phyloP scores from a whole-genome alignment of 495 filamentous ascomycete species.

The Penicillium verhagenii region DNA sequence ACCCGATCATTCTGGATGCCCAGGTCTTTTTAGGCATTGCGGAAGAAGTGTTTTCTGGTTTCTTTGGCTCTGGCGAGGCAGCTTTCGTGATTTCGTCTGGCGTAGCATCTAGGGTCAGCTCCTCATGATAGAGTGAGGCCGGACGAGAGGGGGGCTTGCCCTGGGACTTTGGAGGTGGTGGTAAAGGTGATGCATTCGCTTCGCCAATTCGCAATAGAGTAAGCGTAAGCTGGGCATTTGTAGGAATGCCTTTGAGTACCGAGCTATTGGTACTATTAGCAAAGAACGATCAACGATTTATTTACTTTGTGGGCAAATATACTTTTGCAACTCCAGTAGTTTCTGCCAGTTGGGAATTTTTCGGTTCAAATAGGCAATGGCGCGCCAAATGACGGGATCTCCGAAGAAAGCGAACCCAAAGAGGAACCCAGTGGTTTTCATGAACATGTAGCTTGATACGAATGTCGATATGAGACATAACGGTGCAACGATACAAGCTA shows the following conservation, averaged over 20 bases:
- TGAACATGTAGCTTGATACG: conserved; percentile 66
- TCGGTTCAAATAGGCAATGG: conserved; percentile 60
- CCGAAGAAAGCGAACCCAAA: conserved; percentile 75
- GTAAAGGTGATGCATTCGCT: conserved; percentile 74
- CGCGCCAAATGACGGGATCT: conserved; percentile 67
- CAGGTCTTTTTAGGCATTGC: conserved; percentile 33
- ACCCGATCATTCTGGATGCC: conserved; percentile 54
- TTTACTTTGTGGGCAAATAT: conserved; percentile 13
- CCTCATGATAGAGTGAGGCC: conserved; percentile 32
- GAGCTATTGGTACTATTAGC: conserved; percentile 42
- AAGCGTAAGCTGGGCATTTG: conserved; percentile 80
- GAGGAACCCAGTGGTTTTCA: conserved; percentile 61
- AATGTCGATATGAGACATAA: conserved; percentile 58
- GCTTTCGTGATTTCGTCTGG: conserved; percentile 52
- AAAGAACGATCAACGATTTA: not conserved
- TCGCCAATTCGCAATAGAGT: conserved; percentile 84
- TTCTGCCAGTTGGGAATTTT: conserved; percentile 75
- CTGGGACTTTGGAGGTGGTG: conserved; percentile 65
- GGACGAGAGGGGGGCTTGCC: conserved; percentile 49
- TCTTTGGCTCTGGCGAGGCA: conserved; percentile 15
- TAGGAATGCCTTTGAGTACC: conserved; percentile 78
- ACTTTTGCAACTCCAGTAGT: conserved; percentile 67
- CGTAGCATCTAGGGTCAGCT: conserved; percentile 45
- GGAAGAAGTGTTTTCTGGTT: not conserved
- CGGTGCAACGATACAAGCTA: conserved; percentile 60